These are phyloP conservation scores for Gentiana macrophylla DNA, from an alignment of 257 asterid genomes.

Conservation along the genomic window DNA sequence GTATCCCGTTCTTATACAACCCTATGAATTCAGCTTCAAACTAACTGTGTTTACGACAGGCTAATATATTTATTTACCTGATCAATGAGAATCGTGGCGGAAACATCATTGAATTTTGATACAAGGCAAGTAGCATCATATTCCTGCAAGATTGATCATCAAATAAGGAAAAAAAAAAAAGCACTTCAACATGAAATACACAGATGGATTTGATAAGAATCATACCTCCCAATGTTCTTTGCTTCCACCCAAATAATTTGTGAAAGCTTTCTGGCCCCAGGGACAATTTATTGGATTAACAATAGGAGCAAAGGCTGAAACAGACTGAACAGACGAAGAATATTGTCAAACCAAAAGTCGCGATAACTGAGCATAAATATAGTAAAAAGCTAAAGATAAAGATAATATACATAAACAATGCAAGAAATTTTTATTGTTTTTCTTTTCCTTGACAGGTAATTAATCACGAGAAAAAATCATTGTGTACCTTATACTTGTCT, in stretches of 20 bases:
- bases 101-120: conserved; percentile 44
- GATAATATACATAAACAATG: background rate
- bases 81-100: conserved; percentile 86
- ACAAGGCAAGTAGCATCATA: conserved; percentile 80
- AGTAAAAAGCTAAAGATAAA: background rate
- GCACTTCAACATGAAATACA: conserved; percentile 2
- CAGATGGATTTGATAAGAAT: conserved; percentile 6
- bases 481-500: conserved; percentile 79
- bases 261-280: conserved; percentile 97
- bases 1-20: too few species aligned
- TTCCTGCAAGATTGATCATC: conserved; percentile 41
- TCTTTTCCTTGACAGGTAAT: background rate
- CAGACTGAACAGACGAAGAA: conserved; percentile 42
- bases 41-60: too few species aligned
- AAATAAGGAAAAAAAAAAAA: background rate
- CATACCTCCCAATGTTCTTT: conserved; percentile 90
- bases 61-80: conserved; percentile 38
- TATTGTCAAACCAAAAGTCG: background rate
- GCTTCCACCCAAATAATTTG: conserved; percentile 77
- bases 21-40: too few species aligned
- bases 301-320: conserved; percentile 87
- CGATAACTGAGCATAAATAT: too few species aligned
- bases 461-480: background rate
- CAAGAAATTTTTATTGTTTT: background rate
- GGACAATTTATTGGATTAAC: conserved; percentile 76